A percentile compares a stretch with the other conserved stretches of the same genome.
Evolutionary conservation across 2,329 filamentous ascomycete species (phyloP).

Genomic region (Alternaria sp.): DNA sequence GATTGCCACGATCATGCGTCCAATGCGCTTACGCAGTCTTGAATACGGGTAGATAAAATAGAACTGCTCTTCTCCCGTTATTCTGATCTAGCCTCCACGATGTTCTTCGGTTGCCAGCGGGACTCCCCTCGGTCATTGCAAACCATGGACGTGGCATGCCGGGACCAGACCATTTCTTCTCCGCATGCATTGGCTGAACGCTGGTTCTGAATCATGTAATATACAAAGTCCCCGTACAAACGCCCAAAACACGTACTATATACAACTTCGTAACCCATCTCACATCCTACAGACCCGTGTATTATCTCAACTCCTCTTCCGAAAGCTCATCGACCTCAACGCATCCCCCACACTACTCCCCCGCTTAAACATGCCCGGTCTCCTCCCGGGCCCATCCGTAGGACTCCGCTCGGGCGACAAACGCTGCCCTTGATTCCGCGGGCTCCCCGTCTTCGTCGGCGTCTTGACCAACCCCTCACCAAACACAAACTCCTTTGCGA

Average conservation of each 20-base stretch:
- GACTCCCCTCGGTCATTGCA: not conserved
- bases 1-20: slow-evolving; percentile 10
- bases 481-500: slow-evolving; percentile 47
- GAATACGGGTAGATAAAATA: not conserved
- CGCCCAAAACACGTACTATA: not conserved
- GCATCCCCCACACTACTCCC: slow-evolving; percentile 23
- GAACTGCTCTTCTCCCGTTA: not conserved
- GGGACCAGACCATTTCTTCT: not conserved
- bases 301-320: slow-evolving; percentile 14
- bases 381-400: slow-evolving; percentile 6
- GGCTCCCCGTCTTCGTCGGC: not conserved
- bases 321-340: slow-evolving; percentile 22
- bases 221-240: not conserved
- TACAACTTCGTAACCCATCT: not conserved
- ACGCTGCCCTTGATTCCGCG: slow-evolving; percentile 2
- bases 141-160: slow-evolving; percentile 2
- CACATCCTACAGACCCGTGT: not conserved
- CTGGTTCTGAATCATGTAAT: not conserved
- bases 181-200: not conserved
- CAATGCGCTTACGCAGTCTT: slow-evolving; percentile 3
- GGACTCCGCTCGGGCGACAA: slow-evolving; percentile 3
- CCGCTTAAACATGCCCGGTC: slow-evolving; percentile 22
- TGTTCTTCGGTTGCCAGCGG: not conserved
- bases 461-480: slow-evolving; percentile 1
- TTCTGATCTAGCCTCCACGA: not conserved